Evolutionary conservation across 148 eudicot genomes (phyloP).

Genomic region (Amaranthus palmeri): DNA sequence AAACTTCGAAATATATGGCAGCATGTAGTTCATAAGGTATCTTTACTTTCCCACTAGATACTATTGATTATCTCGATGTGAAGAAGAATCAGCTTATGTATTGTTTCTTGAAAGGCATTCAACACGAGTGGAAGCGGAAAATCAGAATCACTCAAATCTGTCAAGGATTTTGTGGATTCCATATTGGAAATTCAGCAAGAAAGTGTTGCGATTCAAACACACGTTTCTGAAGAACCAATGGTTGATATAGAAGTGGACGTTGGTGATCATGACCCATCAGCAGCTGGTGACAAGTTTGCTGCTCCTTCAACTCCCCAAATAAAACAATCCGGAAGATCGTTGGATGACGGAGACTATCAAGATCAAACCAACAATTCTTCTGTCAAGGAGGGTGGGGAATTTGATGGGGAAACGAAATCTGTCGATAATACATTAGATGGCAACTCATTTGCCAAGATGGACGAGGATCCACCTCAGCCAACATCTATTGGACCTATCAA

Average conservation of each 20-base stretch:
- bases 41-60: background rate
- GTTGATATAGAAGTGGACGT: slow-evolving; percentile 18
- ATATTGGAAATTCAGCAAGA: slow-evolving; percentile 31
- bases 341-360: slow-evolving; percentile 55
- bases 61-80: background rate
- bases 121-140: slow-evolving; percentile 43
- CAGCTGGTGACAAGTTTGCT: slow-evolving; percentile 56
- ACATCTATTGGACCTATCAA: slow-evolving; percentile 22
- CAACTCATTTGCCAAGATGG: slow-evolving; percentile 31
- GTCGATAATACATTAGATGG: slow-evolving; percentile 49
- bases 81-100: background rate
- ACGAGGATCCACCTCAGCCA: slow-evolving; percentile 29
- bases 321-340: slow-evolving; percentile 55
- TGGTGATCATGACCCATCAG: slow-evolving; percentile 33
- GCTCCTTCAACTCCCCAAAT: slow-evolving; percentile 83
- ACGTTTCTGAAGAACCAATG: slow-evolving; percentile 23
- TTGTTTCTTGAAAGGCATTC: slow-evolving; percentile 47
- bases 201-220: slow-evolving; percentile 18
- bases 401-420: slow-evolving; percentile 65
- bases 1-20: slow-evolving; percentile 84
- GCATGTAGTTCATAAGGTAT: slow-evolving; percentile 81
- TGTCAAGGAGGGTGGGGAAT: slow-evolving; percentile 45
- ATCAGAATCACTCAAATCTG: slow-evolving; percentile 46
- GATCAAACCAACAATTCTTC: slow-evolving; percentile 46
- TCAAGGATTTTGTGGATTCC: slow-evolving; percentile 54